Conservation (phyloP, 306 rosid genomes). For the Ammopiptanthus mongolicus region DNA sequence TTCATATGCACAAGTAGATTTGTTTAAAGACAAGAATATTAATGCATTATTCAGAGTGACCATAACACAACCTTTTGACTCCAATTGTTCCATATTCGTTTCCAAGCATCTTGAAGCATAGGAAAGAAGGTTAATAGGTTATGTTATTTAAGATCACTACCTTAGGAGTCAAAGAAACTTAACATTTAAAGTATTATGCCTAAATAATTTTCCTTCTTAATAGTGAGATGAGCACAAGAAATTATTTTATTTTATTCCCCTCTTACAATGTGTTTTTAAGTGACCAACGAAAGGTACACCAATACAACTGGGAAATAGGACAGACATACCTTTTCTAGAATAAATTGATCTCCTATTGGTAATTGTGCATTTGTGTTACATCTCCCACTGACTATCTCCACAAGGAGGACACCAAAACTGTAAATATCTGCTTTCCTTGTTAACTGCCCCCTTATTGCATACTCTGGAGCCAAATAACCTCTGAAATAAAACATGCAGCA, state of each 20-base stretch:
- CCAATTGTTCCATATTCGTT: neutral
- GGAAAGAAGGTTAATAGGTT: neutral
- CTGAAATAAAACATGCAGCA: conserved; percentile 39
- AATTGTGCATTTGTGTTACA: conserved; percentile 63
- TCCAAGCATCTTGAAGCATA: neutral
- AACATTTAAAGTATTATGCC: neutral
- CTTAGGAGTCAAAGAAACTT: neutral
- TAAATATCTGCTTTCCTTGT: conserved; percentile 89
- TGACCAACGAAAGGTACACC: neutral
- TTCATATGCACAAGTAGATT: neutral
- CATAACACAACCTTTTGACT: neutral
- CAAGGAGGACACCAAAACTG: conserved; percentile 87
- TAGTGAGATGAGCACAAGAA: neutral
- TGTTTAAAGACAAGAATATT: neutral
- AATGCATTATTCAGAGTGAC: neutral
- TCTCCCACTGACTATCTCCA: conserved; percentile 88
- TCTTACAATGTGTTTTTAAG: neutral
- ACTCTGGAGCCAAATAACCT: conserved; percentile 96
- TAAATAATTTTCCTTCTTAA: neutral
- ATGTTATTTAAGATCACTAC: neutral
- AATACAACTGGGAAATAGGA: conserved; percentile 6
- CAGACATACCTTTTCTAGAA: conserved; percentile 68
- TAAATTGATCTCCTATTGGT: conserved; percentile 63
- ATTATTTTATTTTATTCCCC: neutral
- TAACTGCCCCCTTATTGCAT: conserved; percentile 83